Evolutionary conservation across 805 yeast genomes (phyloP).

Genomic region (Danielozyma ontarioensis): DNA sequence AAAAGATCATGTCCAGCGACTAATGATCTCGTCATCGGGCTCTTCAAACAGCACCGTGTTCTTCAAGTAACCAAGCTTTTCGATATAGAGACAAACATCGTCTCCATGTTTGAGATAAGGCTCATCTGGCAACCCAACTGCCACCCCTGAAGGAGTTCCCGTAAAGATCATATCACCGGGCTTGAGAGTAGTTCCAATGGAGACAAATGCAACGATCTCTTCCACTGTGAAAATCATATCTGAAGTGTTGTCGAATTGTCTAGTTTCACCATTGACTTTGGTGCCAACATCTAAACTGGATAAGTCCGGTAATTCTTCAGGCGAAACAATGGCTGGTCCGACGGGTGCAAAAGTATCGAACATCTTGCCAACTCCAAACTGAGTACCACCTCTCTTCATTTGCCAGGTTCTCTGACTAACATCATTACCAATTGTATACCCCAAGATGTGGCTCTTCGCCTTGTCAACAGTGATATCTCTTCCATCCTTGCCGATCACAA

Average conservation of each 20-base stretch:
- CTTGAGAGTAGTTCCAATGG: conserved; percentile 46
- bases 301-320: conserved; percentile 25
- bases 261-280: conserved; percentile 41
- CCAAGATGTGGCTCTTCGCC: conserved; percentile 44
- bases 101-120: conserved; percentile 44
- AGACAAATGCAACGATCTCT: conserved; percentile 40
- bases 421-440: conserved; percentile 52
- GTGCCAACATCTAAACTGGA: conserved; percentile 32
- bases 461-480: conserved; percentile 36
- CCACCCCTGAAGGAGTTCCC: conserved; percentile 56
- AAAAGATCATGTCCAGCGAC: neutral
- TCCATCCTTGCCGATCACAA: conserved; percentile 49
- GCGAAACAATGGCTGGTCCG: conserved; percentile 48
- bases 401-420: conserved; percentile 58
- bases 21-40: neutral
- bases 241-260: conserved; percentile 41
- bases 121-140: conserved; percentile 35
- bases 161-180: conserved; percentile 54
- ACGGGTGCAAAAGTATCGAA: conserved; percentile 55
- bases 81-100: conserved; percentile 35
- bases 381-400: conserved; percentile 43
- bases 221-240: conserved; percentile 47
- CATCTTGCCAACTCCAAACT: conserved; percentile 48
- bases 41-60: conserved; percentile 33
- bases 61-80: conserved; percentile 37